Evolutionary conservation across 441 rosid genomes (phyloP).

Genomic region (Gossypium davidsonii): DNA sequence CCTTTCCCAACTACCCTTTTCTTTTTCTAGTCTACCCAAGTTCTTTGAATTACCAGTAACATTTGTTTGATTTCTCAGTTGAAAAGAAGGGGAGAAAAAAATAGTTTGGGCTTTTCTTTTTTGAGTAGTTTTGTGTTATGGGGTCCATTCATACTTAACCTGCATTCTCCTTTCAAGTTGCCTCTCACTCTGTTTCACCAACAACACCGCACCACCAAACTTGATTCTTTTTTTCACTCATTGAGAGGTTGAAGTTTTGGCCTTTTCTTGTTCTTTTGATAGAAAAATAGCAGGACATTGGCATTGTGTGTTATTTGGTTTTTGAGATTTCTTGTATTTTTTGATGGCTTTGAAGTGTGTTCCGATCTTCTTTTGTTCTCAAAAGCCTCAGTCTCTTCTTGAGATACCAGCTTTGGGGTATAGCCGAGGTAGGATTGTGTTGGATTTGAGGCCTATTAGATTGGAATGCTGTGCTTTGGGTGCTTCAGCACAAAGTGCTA

Average conservation of each 20-base stretch:
- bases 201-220: constrained; percentile 17
- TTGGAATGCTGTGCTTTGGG: constrained; percentile 39
- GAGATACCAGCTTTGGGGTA: constrained; percentile 32
- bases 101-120: neutral
- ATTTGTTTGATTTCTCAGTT: neutral
- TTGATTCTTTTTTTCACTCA: neutral
- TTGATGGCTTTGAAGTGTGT: constrained; percentile 51
- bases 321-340: constrained; percentile 13
- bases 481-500: constrained; percentile 39
- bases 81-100: neutral
- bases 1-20: constrained; percentile 16
- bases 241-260: neutral
- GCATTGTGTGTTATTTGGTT: constrained; percentile 12
- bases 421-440: constrained; percentile 30
- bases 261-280: neutral
- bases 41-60: neutral
- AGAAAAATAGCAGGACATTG: neutral
- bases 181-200: constrained; percentile 27
- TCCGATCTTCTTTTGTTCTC: constrained; percentile 44
- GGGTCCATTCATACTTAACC: constrained; percentile 21
- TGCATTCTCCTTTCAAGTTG: constrained; percentile 14
- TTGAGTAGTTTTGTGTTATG: constrained; percentile 10
- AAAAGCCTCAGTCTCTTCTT: constrained; percentile 25
- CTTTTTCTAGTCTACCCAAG: neutral
- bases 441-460: constrained; percentile 26